Evolutionary conservation across 768 basidiomycete species (phyloP).

Genomic region (Leucocoprinus leucothites): DNA sequence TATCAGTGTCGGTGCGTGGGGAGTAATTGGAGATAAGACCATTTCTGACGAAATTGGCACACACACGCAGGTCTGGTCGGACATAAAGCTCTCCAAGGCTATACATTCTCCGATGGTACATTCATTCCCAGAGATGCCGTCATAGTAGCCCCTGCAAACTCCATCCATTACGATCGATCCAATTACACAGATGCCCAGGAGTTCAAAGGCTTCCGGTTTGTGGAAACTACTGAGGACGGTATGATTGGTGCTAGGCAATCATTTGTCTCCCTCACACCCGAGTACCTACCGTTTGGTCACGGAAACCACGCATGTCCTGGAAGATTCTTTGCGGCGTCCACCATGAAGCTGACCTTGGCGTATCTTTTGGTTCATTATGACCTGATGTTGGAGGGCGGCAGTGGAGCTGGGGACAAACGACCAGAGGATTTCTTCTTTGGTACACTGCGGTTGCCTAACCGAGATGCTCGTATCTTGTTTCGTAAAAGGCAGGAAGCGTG

Average conservation of each 20-base stretch:
- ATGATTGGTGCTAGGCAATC: slow-evolving; percentile 19
- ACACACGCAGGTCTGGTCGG: slow-evolving; percentile 18
- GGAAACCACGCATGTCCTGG: slow-evolving; percentile 31
- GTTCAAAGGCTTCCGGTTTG: slow-evolving; percentile 43
- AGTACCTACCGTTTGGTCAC: slow-evolving; percentile 32
- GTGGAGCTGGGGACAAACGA: not conserved
- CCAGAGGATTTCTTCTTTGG: slow-evolving; percentile 13
- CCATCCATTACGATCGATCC: slow-evolving; percentile 26
- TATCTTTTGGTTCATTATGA: slow-evolving; percentile 15
- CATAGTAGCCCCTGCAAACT: slow-evolving; percentile 25
- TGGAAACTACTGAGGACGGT: slow-evolving; percentile 18
- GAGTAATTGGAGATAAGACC: too few species aligned
- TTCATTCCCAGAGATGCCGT: slow-evolving; percentile 35
- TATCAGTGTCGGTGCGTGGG: slow-evolving; percentile 9
- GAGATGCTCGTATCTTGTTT: slow-evolving; percentile 10
- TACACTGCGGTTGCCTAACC: slow-evolving; percentile 9
- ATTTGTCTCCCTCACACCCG: slow-evolving; percentile 21
- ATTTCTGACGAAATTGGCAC: not conserved
- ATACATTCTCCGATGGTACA: slow-evolving; percentile 42
- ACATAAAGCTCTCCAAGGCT: slow-evolving; percentile 34
- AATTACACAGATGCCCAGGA: slow-evolving; percentile 28
- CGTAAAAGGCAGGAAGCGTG: slow-evolving; percentile 4
- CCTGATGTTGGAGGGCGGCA: slow-evolving; percentile 11
- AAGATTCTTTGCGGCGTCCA: slow-evolving; percentile 16
- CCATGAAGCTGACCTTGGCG: slow-evolving; percentile 13